A percentile compares a stretch with the other conserved stretches of the same genome.
Evolutionary conservation across 495 filamentous ascomycete species (phyloP).

Genomic region (Podospora pseudocomata): DNA sequence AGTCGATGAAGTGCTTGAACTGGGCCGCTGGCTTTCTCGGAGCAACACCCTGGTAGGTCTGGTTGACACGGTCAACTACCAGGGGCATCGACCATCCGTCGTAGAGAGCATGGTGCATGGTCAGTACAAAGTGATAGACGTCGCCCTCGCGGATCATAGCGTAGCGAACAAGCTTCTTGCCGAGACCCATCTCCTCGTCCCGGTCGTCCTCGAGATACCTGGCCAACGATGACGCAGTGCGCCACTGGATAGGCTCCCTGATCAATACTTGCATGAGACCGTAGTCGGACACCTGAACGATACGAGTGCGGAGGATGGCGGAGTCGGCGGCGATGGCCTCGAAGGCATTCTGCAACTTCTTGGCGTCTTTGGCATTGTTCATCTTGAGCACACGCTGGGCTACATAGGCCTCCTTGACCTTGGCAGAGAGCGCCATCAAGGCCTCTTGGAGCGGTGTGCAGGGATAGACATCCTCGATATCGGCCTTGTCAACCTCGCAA

Average conservation of each 20-base stretch:
- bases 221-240: constrained; percentile 43
- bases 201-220: constrained; percentile 40
- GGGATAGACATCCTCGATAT: constrained; percentile 57
- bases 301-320: constrained; percentile 55
- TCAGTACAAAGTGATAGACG: constrained; percentile 29
- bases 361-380: constrained; percentile 45
- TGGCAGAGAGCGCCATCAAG: constrained; percentile 47
- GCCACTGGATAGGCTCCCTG: constrained; percentile 28
- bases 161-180: constrained; percentile 24
- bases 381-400: constrained; percentile 44
- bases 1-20: constrained; percentile 35
- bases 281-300: constrained; percentile 49
- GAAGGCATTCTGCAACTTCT: constrained; percentile 49
- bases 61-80: constrained; percentile 15
- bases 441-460: constrained; percentile 65
- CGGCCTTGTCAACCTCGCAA: constrained; percentile 40
- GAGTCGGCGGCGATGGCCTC: constrained; percentile 43
- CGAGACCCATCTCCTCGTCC: constrained; percentile 19
- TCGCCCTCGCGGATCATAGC: constrained; percentile 20
- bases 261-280: constrained; percentile 53
- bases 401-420: constrained; percentile 51
- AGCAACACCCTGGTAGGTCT: constrained; percentile 5
- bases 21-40: background rate
- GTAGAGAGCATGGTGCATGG: constrained; percentile 61
- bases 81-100: constrained; percentile 59